phyloP scores from a whole-genome alignment of 2,329 filamentous ascomycete species.

The Graphium sp. region DNA sequence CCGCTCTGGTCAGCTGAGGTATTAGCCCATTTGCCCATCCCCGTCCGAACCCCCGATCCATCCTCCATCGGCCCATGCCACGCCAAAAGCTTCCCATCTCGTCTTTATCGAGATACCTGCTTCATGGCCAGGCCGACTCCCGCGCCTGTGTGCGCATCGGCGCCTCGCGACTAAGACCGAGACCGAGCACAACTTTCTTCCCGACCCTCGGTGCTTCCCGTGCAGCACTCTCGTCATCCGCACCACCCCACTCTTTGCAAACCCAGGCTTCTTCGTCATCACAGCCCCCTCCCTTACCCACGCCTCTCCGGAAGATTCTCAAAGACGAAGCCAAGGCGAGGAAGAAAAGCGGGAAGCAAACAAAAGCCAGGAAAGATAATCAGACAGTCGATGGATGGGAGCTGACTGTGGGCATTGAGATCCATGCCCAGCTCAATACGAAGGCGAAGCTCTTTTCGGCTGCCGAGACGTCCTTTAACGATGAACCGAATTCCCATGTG shows the following conservation, averaged over 20 bases:
- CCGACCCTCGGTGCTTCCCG: constrained; percentile 5
- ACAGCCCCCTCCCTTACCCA: constrained; percentile 10
- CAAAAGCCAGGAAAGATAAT: constrained; percentile 18
- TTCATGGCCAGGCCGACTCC: constrained; percentile 23
- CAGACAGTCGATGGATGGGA: constrained; percentile 62
- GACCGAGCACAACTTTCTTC: too few species aligned
- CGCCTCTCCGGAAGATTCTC: constrained; percentile 53
- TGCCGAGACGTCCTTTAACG: constrained; percentile 46
- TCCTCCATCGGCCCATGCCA: too few species aligned
- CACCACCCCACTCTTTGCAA: constrained; percentile 6
- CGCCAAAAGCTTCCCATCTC: not conserved
- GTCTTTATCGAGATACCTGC: constrained; percentile 27
- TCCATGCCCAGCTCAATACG: constrained; percentile 91
- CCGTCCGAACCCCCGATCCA: too few species aligned
- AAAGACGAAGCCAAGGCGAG: constrained; percentile 56
- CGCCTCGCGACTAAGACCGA: constrained; percentile 7
- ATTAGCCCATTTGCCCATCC: too few species aligned
- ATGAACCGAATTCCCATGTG: constrained; percentile 69
- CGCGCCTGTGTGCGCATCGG: constrained; percentile 19
- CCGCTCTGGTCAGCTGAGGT: too few species aligned
- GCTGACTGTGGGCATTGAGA: constrained; percentile 88
- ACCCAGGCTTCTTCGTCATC: constrained; percentile 13
- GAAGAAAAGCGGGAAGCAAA: constrained; percentile 39
- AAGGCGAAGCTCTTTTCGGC: constrained; percentile 76
- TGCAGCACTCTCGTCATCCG: constrained; percentile 2